phyloP scores from a whole-genome alignment of 75 land plant genomes.

The Cupressus sempervirens region DNA sequence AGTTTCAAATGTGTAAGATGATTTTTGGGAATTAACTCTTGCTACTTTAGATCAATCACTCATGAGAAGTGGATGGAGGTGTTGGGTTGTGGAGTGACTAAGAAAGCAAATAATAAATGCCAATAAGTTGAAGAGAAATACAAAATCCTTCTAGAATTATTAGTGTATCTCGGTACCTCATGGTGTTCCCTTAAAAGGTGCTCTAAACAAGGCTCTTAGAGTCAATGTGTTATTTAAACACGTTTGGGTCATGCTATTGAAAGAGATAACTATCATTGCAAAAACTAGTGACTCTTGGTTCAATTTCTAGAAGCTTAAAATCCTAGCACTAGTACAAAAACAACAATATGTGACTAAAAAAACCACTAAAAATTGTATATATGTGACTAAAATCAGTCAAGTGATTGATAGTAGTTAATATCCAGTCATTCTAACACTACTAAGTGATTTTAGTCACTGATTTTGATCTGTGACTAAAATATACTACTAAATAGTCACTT shows the following conservation, averaged over 20 bases:
- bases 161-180: slow-evolving; percentile 62
- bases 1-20: neutral
- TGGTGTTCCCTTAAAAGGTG: slow-evolving; percentile 38
- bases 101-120: slow-evolving; percentile 84
- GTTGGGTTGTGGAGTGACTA: slow-evolving; percentile 93
- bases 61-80: slow-evolving; percentile 99
- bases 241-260: slow-evolving; percentile 63
- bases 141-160: slow-evolving; percentile 56
- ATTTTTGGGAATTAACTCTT: slow-evolving; percentile 8
- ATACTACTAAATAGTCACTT: no score
- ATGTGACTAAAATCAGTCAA: no score
- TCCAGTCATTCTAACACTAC: no score
- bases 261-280: slow-evolving; percentile 67
- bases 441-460: no score
- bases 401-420: no score
- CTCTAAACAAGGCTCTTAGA: slow-evolving; percentile 40
- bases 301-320: slow-evolving; percentile 80
- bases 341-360: no score
- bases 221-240: slow-evolving; percentile 52
- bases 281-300: slow-evolving; percentile 99
- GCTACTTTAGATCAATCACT: slow-evolving; percentile 8
- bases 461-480: no score
- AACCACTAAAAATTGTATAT: no score
- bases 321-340: no score
- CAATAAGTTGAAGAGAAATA: slow-evolving; percentile 52